These are phyloP conservation scores for Bacidia rubella DNA, from an alignment of 495 filamentous ascomycete species.

Conservation along the genomic window DNA sequence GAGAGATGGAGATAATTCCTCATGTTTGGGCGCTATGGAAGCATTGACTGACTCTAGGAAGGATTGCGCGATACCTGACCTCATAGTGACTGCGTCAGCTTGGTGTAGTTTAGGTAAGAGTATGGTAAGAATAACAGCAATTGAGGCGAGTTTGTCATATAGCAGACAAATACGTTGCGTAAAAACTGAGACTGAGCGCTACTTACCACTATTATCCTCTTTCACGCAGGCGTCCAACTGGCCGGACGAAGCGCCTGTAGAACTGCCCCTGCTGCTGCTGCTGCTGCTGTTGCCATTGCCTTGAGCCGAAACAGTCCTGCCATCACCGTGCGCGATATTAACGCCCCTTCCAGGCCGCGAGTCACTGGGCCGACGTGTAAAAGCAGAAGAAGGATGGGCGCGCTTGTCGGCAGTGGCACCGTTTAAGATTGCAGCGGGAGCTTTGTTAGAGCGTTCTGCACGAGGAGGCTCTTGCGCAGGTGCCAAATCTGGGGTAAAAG, in stretches of 20 bases:
- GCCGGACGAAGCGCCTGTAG: constrained; percentile 1
- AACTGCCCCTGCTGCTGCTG: constrained; percentile 9
- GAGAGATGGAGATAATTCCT: constrained; percentile 30
- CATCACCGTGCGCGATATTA: neutral
- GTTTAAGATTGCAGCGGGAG: constrained; percentile 3
- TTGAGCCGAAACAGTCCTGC: neutral
- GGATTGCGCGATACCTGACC: constrained; percentile 49
- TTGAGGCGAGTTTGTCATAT: constrained; percentile 2
- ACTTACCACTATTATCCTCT: constrained; percentile 17
- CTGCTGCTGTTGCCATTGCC: constrained; percentile 9
- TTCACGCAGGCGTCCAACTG: constrained; percentile 13
- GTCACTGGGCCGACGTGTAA: neutral
- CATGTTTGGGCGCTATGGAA: constrained; percentile 36
- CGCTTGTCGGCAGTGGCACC: constrained; percentile 20
- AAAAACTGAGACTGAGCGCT: constrained; percentile 3
- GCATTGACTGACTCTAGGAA: constrained; percentile 55
- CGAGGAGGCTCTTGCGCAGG: constrained; percentile 13
- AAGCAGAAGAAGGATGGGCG: constrained; percentile 6
- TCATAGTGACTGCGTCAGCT: constrained; percentile 16
- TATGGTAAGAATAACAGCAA: constrained; percentile 10
- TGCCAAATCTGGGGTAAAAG: constrained; percentile 17
- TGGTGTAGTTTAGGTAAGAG: constrained; percentile 13
- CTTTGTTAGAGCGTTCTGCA: constrained; percentile 14
- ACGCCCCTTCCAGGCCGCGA: neutral
- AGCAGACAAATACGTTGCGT: constrained; percentile 7